A percentile compares a stretch with the other conserved stretches of the same genome.
These are phyloP conservation scores for Saccharomycopsis microspora DNA, from an alignment of 805 yeast genomes.

Conservation along the genomic window DNA sequence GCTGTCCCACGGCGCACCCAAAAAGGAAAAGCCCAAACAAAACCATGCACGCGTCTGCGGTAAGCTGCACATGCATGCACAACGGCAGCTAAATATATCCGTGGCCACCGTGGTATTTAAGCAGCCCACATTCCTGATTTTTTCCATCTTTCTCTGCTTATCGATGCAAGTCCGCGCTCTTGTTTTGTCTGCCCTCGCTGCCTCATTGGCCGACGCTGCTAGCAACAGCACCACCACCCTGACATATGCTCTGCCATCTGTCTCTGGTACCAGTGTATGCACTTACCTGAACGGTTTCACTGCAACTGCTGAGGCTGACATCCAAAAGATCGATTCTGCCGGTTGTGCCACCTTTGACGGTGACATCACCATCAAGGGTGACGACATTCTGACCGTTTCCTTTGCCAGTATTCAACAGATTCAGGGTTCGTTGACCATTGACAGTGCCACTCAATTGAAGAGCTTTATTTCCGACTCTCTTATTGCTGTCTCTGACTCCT, in stretches of 20 bases:
- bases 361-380: conserved; percentile 59
- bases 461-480: conserved; percentile 71
- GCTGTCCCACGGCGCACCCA: too few relatives aligned
- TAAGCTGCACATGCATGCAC: too few relatives aligned
- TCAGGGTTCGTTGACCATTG: conserved; percentile 62
- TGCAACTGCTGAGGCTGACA: conserved; percentile 70
- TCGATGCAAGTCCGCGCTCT: conserved; percentile 13
- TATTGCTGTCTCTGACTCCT: conserved; percentile 60
- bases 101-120: background rate
- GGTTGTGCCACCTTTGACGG: conserved; percentile 71
- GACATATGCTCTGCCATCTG: conserved; percentile 38
- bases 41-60: too few relatives aligned
- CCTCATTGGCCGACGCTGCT: conserved; percentile 18
- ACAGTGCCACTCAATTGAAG: conserved; percentile 51
- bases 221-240: conserved; percentile 29
- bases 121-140: background rate
- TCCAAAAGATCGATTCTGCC: conserved; percentile 49
- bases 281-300: conserved; percentile 49
- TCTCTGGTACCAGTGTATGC: conserved; percentile 48
- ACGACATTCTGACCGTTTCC: conserved; percentile 30
- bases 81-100: background rate
- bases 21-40: too few relatives aligned
- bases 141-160: background rate
- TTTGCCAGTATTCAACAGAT: conserved; percentile 68
- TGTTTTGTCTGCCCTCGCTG: conserved; percentile 8